phyloP scores from a whole-genome alignment of 768 basidiomycete genomes.

The Tricholoma sp. region DNA sequence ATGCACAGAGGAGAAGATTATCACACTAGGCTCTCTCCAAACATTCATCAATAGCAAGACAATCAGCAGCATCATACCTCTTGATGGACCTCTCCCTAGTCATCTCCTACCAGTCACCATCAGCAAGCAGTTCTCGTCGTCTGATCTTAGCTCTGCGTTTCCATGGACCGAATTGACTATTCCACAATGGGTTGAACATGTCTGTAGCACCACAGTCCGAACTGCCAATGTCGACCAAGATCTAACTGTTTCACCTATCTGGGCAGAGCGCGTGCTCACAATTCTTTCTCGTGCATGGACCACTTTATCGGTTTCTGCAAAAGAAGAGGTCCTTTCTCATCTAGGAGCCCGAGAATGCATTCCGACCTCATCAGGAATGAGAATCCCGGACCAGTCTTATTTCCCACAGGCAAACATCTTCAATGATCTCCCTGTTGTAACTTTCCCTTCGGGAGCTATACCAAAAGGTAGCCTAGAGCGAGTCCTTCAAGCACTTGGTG shows the following conservation, averaged over 20 bases:
- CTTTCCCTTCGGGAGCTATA: conserved; percentile 53
- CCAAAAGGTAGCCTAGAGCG: conserved; percentile 74
- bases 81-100: conserved; percentile 70
- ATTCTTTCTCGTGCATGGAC: conserved; percentile 72
- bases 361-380: conserved; percentile 73
- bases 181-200: conserved; percentile 67
- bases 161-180: conserved; percentile 78
- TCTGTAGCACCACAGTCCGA: conserved; percentile 44
- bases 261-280: conserved; percentile 76
- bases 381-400: conserved; percentile 67
- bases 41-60: conserved; percentile 66
- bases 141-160: conserved; percentile 50
- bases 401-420: conserved; percentile 86
- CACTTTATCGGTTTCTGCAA: conserved; percentile 44
- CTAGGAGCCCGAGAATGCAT: conserved; percentile 55
- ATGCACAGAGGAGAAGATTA: conserved; percentile 44
- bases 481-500: conserved; percentile 67
- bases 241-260: conserved; percentile 57
- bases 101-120: conserved; percentile 66
- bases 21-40: conserved; percentile 65
- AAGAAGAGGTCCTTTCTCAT: conserved; percentile 41
- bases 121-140: conserved; percentile 52
- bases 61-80: conserved; percentile 52
- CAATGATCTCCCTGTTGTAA: conserved; percentile 80
- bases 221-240: conserved; percentile 48